Percentiles rank a stretch among this genome's conserved stretches.
phyloP scores from a whole-genome alignment of 2,329 filamentous ascomycete species.

The Cladophialophora bantiana region DNA sequence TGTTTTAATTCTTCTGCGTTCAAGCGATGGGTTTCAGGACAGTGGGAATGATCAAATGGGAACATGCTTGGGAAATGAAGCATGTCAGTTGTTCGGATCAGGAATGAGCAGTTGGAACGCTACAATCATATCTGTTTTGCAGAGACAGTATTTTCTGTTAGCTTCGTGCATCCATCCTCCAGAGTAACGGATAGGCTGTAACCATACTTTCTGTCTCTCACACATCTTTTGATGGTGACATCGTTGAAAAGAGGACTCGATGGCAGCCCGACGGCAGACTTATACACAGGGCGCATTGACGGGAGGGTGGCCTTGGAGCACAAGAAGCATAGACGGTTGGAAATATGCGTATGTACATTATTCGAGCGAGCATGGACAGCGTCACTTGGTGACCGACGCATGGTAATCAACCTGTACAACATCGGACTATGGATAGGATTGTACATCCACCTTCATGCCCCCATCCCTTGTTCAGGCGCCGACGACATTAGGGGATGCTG shows the following conservation, averaged over 20 bases:
- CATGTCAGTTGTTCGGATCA: conserved; percentile 6
- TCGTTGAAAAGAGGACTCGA: background rate
- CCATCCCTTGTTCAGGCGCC: background rate
- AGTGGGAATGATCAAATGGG: background rate
- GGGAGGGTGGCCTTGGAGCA: background rate
- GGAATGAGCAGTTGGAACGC: conserved; percentile 2
- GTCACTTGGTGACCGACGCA: background rate
- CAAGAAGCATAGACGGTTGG: conserved; percentile 1
- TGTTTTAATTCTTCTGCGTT: conserved; percentile 19
- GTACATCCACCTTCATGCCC: background rate
- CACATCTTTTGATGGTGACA: background rate
- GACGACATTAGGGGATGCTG: background rate
- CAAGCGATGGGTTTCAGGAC: conserved; percentile 23
- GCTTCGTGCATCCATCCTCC: background rate
- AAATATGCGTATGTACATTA: conserved; percentile 17
- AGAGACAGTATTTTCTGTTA: background rate
- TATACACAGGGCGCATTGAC: background rate
- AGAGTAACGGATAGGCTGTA: background rate
- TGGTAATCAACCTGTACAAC: conserved; percentile 11
- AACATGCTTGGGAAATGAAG: background rate
- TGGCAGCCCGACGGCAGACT: background rate
- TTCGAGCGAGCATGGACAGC: background rate
- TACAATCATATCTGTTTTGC: background rate
- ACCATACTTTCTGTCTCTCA: background rate
- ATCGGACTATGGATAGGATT: background rate